phyloP scores from a whole-genome alignment of 2,329 filamentous ascomycete genomes.

The Hypocrella siamensis region DNA sequence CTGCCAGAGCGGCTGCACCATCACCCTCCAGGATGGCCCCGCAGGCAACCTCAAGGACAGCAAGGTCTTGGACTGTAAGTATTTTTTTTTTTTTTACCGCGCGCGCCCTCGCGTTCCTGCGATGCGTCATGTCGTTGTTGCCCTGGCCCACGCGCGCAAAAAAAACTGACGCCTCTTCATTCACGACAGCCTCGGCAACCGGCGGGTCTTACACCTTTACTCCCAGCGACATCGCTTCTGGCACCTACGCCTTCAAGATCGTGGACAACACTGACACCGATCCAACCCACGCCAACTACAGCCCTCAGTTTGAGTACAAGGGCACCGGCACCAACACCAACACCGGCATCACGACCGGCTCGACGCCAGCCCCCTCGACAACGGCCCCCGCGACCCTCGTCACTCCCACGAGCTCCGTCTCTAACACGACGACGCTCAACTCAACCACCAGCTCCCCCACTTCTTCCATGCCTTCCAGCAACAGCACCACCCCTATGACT shows the following conservation, averaged over 20 bases:
- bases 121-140: background rate
- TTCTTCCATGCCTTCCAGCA: slow-evolving; percentile 2
- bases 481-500: background rate
- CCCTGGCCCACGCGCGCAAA: background rate
- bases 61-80: slow-evolving; percentile 16
- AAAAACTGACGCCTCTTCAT: background rate
- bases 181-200: slow-evolving; percentile 7
- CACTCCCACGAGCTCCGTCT: slow-evolving; percentile 3
- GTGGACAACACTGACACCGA: slow-evolving; percentile 9
- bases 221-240: slow-evolving; percentile 12
- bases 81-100: background rate
- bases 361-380: too few relatives aligned
- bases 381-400: slow-evolving; percentile 1
- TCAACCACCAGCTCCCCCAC: slow-evolving; percentile 4
- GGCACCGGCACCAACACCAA: slow-evolving; percentile 6
- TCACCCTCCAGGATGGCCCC: slow-evolving; percentile 16
- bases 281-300: slow-evolving; percentile 15
- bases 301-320: slow-evolving; percentile 13
- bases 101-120: too few relatives aligned
- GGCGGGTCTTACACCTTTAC: slow-evolving; percentile 14
- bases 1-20: slow-evolving; percentile 18
- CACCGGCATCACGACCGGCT: slow-evolving; percentile 2
- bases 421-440: slow-evolving; percentile 1
- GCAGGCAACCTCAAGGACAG: slow-evolving; percentile 13
- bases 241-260: slow-evolving; percentile 20